phyloP scores from a whole-genome alignment of 768 basidiomycete species.

The Amyloporia xantha region DNA sequence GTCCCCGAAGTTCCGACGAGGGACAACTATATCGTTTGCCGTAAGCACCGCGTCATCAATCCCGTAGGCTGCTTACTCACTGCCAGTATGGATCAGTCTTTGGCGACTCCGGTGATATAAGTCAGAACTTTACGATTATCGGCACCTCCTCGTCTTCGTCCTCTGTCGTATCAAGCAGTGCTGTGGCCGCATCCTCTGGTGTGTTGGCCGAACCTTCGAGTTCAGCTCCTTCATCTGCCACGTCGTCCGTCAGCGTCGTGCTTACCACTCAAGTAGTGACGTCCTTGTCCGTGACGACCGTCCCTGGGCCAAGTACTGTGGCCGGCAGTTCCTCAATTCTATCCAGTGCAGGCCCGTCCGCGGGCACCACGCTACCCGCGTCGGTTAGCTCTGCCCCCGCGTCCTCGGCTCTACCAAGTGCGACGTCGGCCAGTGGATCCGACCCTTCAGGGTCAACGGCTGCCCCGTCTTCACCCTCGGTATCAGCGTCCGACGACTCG shows the following conservation, averaged over 20 bases:
- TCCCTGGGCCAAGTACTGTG: neutral
- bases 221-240: neutral
- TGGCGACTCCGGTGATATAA: conserved; percentile 38
- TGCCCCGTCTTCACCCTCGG: neutral
- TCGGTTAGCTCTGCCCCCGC: neutral
- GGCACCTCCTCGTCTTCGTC: conserved; percentile 7
- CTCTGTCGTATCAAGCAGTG: neutral
- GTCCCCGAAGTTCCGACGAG: conserved; percentile 32
- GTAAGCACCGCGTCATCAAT: conserved; percentile 17
- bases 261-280: neutral
- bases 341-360: neutral
- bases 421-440: neutral
- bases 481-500: neutral
- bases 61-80: neutral
- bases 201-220: neutral
- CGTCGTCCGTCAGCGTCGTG: neutral
- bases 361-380: neutral
- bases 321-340: neutral
- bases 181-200: neutral
- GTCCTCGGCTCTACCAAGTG: neutral
- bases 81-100: conserved; percentile 27
- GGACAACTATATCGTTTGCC: conserved; percentile 39
- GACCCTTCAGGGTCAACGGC: neutral
- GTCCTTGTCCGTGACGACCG: neutral
- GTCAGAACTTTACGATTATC: conserved; percentile 22